Conservation (phyloP, 2,329 filamentous ascomycete species). For the Xylariaceae sp. region DNA sequence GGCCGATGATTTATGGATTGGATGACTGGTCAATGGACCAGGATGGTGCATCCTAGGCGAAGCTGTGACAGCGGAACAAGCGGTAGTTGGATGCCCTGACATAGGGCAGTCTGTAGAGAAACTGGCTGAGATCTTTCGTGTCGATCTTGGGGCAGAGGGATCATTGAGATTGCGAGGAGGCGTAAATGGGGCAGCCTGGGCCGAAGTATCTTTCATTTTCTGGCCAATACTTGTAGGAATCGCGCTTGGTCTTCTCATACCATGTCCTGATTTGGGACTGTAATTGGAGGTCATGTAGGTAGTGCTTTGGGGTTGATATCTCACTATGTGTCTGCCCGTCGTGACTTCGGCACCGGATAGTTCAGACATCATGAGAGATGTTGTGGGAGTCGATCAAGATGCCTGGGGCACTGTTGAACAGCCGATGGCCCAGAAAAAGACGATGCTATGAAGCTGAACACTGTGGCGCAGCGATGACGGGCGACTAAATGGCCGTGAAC, state of each 20-base stretch:
- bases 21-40: conserved; percentile 17
- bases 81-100: conserved; percentile 22
- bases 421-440: background rate
- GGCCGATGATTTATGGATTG: conserved; percentile 1
- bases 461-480: background rate
- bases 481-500: background rate
- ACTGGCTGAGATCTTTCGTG: conserved; percentile 25
- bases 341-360: background rate
- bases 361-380: background rate
- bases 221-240: background rate
- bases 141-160: conserved; percentile 15
- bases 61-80: conserved; percentile 22
- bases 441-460: background rate
- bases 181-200: conserved; percentile 11
- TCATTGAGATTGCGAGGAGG: conserved; percentile 9
- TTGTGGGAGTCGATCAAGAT: background rate
- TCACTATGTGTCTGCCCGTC: background rate
- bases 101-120: conserved; percentile 20
- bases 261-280: background rate
- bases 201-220: background rate
- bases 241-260: background rate
- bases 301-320: background rate
- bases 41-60: conserved; percentile 16
- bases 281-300: background rate
- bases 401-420: background rate